phyloP scores from a whole-genome alignment of 83 land plant species.

The Picea engelmannii region DNA sequence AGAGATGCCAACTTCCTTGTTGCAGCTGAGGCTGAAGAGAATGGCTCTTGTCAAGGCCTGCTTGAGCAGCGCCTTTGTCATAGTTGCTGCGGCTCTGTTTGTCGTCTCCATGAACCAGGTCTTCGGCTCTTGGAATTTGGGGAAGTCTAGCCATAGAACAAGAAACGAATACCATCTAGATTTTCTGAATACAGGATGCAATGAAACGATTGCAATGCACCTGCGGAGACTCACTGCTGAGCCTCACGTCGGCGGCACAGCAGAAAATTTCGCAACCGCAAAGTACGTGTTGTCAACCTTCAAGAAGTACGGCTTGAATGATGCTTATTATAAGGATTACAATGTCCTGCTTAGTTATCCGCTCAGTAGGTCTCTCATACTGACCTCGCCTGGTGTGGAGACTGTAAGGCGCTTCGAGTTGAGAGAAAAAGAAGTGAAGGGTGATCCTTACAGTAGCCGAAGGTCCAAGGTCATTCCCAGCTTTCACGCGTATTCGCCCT shows the following conservation, averaged over 20 bases:
- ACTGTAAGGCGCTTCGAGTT: conserved; percentile 15
- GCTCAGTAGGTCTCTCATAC: conserved; percentile 31
- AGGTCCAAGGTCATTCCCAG: conserved; percentile 41
- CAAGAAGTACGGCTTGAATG: neutral
- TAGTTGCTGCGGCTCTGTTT: neutral
- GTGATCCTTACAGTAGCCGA: conserved; percentile 33
- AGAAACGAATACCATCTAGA: neutral
- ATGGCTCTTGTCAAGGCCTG: neutral
- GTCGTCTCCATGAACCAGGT: neutral
- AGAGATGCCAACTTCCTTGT: neutral
- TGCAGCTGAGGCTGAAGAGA: neutral
- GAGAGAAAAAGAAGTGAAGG: conserved; percentile 29
- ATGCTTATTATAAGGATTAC: conserved; percentile 16
- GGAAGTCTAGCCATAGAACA: no score
- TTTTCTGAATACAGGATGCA: conserved; percentile 14
- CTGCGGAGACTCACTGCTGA: conserved; percentile 53
- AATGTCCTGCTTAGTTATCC: conserved; percentile 64
- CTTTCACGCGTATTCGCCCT: conserved; percentile 64
- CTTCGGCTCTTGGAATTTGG: neutral
- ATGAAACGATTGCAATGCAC: conserved; percentile 44
- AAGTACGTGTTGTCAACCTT: conserved; percentile 41
- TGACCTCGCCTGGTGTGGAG: conserved; percentile 10
- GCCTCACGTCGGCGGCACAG: conserved; percentile 68
- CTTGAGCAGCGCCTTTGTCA: neutral
- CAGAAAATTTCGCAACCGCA: conserved; percentile 58